phyloP scores from a whole-genome alignment of 208 protist species.

The Trichomonas gallinae region DNA sequence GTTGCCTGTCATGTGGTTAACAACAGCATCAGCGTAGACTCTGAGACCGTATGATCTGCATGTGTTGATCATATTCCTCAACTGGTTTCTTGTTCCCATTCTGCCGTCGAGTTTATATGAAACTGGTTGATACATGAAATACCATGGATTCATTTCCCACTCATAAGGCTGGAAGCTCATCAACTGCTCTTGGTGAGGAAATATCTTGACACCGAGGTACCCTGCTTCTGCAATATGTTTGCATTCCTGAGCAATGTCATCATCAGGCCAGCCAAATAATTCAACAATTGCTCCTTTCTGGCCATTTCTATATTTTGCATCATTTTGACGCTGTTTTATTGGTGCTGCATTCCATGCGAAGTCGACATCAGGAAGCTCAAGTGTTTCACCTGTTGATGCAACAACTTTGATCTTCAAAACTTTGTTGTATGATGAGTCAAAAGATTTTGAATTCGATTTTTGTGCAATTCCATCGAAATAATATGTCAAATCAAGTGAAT shows the following conservation, averaged over 20 bases:
- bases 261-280: slow-evolving; percentile 46
- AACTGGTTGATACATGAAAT: slow-evolving; percentile 54
- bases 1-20: slow-evolving; percentile 53
- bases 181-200: slow-evolving; percentile 46
- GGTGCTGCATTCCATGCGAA: slow-evolving; percentile 41
- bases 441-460: background rate
- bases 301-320: slow-evolving; percentile 43
- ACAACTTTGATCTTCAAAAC: slow-evolving; percentile 29
- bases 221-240: background rate
- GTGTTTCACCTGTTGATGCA: slow-evolving; percentile 19
- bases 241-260: slow-evolving; percentile 14
- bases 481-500: slow-evolving; percentile 29
- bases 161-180: slow-evolving; percentile 44
- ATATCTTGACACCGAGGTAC: slow-evolving; percentile 44
- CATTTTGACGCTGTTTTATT: slow-evolving; percentile 27
- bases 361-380: slow-evolving; percentile 37
- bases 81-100: slow-evolving; percentile 30
- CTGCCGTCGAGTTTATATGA: slow-evolving; percentile 46
- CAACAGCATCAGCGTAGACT: slow-evolving; percentile 46
- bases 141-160: slow-evolving; percentile 50
- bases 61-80: background rate
- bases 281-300: slow-evolving; percentile 54
- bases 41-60: background rate
- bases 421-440: background rate
- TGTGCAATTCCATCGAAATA: slow-evolving; percentile 39